Conservation (phyloP, 202 grass and related monocot genomes). For the Carex sylvatica region DNA sequence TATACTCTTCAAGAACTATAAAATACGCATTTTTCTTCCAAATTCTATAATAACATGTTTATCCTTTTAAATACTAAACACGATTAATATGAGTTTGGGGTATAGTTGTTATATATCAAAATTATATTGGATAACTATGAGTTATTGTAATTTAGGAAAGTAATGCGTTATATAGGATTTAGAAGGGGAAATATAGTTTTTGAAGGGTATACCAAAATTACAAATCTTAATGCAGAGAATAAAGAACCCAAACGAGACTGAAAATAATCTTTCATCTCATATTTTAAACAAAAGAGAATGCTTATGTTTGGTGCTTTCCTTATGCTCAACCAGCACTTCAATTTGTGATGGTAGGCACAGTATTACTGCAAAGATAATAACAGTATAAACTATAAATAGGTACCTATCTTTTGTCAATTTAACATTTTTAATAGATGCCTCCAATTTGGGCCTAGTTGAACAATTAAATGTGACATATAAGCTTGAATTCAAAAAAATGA, state of each 20-base stretch:
- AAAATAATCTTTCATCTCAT: background rate
- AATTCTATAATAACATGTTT: no score
- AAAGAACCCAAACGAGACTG: background rate
- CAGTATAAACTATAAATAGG: background rate
- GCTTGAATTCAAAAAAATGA: background rate
- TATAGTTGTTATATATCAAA: no score
- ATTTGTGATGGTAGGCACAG: background rate
- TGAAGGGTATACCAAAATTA: background rate
- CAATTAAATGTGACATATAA: background rate
- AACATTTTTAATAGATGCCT: background rate
- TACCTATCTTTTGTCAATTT: background rate
- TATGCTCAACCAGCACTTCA: background rate
- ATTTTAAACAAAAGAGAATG: background rate
- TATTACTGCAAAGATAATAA: background rate
- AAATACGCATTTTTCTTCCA: no score
- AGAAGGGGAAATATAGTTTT: no score
- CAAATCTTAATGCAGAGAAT: background rate
- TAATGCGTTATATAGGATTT: no score
- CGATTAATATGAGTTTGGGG: no score
- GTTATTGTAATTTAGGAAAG: no score
- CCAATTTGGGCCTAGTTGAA: background rate
- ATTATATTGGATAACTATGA: no score
- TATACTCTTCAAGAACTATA: no score
- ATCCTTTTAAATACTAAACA: no score
- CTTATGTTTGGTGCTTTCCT: background rate